Conservation (phyloP, 768 basidiomycete species). For the Suillus variegatus region DNA sequence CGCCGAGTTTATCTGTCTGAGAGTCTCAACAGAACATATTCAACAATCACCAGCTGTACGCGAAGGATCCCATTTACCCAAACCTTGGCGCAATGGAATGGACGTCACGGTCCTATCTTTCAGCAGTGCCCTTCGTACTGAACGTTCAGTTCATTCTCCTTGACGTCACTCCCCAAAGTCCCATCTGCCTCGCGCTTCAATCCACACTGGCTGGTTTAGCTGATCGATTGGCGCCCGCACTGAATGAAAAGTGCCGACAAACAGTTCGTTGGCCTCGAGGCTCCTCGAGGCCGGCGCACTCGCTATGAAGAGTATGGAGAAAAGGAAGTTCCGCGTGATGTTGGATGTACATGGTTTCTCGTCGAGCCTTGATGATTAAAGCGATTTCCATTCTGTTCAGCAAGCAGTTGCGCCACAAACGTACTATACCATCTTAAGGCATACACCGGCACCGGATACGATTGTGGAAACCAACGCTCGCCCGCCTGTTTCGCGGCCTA, state of each 20-base stretch:
- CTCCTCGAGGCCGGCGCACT: conserved; percentile 53
- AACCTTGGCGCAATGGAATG: background rate
- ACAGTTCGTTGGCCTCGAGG: conserved; percentile 50
- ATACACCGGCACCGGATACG: conserved; percentile 43
- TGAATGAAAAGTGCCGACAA: conserved; percentile 42
- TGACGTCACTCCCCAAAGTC: background rate
- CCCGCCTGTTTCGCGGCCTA: background rate
- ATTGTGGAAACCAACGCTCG: conserved; percentile 42
- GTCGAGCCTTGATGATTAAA: conserved; percentile 23
- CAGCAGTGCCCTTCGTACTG: background rate
- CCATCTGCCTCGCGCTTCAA: background rate
- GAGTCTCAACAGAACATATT: background rate
- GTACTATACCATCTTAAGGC: conserved; percentile 59
- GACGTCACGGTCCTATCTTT: background rate
- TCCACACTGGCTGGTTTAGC: background rate
- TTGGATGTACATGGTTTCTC: conserved; percentile 37
- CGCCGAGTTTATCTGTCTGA: background rate
- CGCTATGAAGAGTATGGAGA: conserved; percentile 52
- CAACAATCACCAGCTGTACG: background rate
- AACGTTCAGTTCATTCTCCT: background rate
- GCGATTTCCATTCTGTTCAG: conserved; percentile 16
- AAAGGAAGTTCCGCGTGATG: conserved; percentile 44
- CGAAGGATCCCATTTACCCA: background rate
- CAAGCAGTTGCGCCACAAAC: conserved; percentile 55
- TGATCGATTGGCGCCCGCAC: conserved; percentile 41